A percentile compares a stretch with the other conserved stretches of the same genome.
Conservation (phyloP, 192 early-diverging fungal species). For the Backusella parvicylindrica region DNA sequence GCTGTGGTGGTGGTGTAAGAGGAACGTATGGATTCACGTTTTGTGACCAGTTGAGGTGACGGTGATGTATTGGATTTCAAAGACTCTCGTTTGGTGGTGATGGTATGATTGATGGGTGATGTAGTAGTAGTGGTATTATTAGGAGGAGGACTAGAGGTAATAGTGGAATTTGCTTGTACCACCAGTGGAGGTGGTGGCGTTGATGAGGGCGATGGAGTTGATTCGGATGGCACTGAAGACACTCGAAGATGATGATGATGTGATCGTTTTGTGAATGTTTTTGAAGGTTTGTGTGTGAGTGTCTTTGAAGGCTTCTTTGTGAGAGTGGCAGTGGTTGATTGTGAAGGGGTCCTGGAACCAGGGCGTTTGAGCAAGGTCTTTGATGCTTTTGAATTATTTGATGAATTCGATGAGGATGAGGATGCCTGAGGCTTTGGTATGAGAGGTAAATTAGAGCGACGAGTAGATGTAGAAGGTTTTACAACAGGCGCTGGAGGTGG, state of each 20-base stretch:
- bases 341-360: background rate
- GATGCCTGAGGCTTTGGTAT: background rate
- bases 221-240: background rate
- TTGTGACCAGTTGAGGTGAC: background rate
- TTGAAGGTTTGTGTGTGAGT: background rate
- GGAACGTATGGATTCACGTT: background rate
- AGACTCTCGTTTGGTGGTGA: background rate
- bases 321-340: background rate
- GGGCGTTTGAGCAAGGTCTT: background rate
- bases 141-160: background rate
- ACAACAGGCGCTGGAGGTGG: background rate
- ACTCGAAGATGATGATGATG: conserved; percentile 9
- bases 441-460: background rate
- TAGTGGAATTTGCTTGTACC: background rate
- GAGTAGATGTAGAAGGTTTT: background rate
- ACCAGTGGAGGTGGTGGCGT: background rate
- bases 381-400: background rate
- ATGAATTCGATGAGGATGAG: background rate
- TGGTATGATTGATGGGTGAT: background rate
- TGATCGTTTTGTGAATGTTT: background rate
- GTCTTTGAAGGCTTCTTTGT: background rate
- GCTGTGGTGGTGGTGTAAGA: background rate
- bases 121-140: background rate
- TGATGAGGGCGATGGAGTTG: background rate
- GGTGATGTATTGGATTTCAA: background rate